Evolutionary conservation across 2,329 filamentous ascomycete species (phyloP), one percentile per base, ranked within the genome.

Genomic region (Penicillium nordicum): DNA sequence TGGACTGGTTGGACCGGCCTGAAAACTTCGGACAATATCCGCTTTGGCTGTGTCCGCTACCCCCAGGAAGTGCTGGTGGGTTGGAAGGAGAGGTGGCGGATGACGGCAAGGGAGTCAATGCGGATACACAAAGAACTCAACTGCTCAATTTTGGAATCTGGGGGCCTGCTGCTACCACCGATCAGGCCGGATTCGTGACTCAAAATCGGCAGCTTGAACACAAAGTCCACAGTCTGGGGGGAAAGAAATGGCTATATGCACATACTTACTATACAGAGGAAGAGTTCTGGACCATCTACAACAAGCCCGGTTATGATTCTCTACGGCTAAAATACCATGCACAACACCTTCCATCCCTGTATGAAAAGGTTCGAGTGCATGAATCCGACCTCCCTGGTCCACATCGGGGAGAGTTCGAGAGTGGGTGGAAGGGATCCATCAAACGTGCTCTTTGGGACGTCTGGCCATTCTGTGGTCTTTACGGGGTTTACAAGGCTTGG

Each of bases 201-300:
- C 83, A 84, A 63, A 95, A 95, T 73, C 82, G 87, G 32, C 80
- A 80, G 42, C 79, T 95, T 21, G 91, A 95, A 75, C 75, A 78
- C 21, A 88, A 88, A 68, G 82, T 92, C 4, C 78, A 78, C 46
- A 80, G 84, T 61, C 81, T 94, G 1, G 86, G 86, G 45, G 91
- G 90, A 2, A 84, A 88, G 78, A 95, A 95, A 77, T 94, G 90
- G 88, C 78, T 95, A 12, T 95, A 96, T 72, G 90, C 90, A 3
- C 88, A 93, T 67, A 88, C 89, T 0, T 95, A 92, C 76, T 94
- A 94, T 72, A 81, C 82, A n/a, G 82, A 88, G 57, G 67, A 74
- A 5, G 76, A 78, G 55, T 78, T 79, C 60, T 79, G 76, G 76
- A 51, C 61, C 6, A 73, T 75, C 45, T 78, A 77, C 57, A 71